Conservation (phyloP, 2,329 filamentous ascomycete species). For the Pestalotiopsis sp. region DNA sequence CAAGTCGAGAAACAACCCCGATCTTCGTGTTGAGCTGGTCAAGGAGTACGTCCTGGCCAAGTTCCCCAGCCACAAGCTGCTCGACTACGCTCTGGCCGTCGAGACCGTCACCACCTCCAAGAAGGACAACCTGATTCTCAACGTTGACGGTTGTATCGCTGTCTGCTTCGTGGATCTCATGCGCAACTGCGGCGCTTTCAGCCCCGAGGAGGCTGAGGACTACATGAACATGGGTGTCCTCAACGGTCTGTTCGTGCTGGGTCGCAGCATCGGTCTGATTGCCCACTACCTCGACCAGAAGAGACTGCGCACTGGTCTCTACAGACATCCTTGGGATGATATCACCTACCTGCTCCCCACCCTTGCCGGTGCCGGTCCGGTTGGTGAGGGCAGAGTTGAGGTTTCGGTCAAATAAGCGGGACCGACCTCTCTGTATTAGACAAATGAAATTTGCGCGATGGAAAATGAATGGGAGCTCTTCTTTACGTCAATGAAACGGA, state of each 20-base stretch:
- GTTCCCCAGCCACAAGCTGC: conserved; percentile 97
- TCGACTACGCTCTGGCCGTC: conserved; percentile 97
- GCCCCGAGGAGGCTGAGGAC: conserved; percentile 92
- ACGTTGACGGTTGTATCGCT: conserved; percentile 96
- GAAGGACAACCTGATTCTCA: conserved; percentile 99
- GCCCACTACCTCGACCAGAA: conserved; percentile 99
- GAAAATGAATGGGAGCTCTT: conserved; percentile 12
- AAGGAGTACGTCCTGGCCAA: conserved; percentile 98
- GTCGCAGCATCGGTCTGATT: conserved; percentile 97
- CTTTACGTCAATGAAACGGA: conserved; percentile 11
- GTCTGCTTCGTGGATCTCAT: conserved; percentile 98
- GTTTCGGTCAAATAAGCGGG: conserved; percentile 65
- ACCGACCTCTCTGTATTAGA: not conserved
- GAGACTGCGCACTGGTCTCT: conserved; percentile 95
- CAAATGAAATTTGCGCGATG: conserved; percentile 20
- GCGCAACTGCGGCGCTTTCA: conserved; percentile 98
- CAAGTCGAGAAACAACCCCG: conserved; percentile 99
- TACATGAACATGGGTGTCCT: conserved; percentile 99
- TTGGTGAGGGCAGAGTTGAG: conserved; percentile 87
- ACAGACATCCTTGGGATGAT: conserved; percentile 99
- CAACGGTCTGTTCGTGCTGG: conserved; percentile 98
- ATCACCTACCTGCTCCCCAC: conserved; percentile 92
- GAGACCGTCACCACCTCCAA: conserved; percentile 98
- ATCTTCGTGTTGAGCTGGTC: conserved; percentile 98
- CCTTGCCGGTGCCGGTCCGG: conserved; percentile 67